Conservation (phyloP, 306 rosid genomes). For the Morella rubra region DNA sequence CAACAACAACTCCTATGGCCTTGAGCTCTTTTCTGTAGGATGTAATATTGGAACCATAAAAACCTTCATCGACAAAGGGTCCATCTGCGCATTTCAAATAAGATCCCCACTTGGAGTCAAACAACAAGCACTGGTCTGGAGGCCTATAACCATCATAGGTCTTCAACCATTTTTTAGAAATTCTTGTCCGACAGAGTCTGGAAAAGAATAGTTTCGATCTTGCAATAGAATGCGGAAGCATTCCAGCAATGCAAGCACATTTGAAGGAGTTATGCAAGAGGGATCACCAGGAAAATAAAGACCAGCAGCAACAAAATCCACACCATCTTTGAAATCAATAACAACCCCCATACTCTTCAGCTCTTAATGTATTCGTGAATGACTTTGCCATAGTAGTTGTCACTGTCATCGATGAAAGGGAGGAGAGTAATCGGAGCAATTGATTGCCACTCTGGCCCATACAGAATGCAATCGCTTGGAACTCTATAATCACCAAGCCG, state of each 20-base stretch:
- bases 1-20: no score
- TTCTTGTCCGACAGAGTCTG: conserved; percentile 33
- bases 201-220: conserved; percentile 15
- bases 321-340: conserved; percentile 48
- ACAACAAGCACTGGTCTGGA: no score
- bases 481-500: conserved; percentile 36
- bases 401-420: conserved; percentile 62
- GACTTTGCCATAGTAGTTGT: conserved; percentile 39
- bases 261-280: conserved; percentile 35
- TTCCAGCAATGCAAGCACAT: conserved; percentile 52
- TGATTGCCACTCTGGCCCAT: conserved; percentile 59
- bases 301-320: conserved; percentile 37
- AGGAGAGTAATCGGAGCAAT: conserved; percentile 53
- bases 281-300: conserved; percentile 45
- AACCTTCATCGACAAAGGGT: no score
- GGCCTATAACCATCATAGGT: no score
- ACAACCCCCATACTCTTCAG: conserved; percentile 57
- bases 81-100: no score
- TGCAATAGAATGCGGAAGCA: conserved; percentile 35
- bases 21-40: no score
- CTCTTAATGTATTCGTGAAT: conserved; percentile 53
- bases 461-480: conserved; percentile 60
- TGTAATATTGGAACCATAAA: no score
- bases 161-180: no score
- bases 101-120: no score